These are phyloP conservation scores for Solidago caesia DNA, from an alignment of 129 eudicot species.

Conservation along the genomic window DNA sequence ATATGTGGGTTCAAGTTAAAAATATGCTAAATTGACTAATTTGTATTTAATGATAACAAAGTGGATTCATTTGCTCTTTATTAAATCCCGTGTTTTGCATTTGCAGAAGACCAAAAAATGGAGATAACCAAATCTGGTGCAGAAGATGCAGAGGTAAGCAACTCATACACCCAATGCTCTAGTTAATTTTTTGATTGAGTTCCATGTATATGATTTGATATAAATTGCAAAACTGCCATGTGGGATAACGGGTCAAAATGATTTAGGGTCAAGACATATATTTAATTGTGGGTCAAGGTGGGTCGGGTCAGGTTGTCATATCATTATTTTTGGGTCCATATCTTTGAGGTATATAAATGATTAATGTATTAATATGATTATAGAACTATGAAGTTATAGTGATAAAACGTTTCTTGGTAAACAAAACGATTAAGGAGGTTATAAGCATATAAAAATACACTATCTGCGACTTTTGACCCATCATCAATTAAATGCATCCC, in stretches of 20 bases:
- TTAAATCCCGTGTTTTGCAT: constrained; percentile 12
- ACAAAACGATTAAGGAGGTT: not conserved
- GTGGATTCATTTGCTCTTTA: not conserved
- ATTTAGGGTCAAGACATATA: not conserved
- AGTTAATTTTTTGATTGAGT: not conserved
- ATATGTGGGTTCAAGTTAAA: not conserved
- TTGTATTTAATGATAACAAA: not conserved
- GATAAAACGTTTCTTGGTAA: not conserved
- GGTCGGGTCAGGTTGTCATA: not conserved
- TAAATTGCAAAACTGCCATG: not conserved
- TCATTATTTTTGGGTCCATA: not conserved
- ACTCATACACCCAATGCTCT: not conserved
- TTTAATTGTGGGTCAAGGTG: not conserved
- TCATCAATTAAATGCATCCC: not conserved
- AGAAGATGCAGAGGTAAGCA: constrained; percentile 39
- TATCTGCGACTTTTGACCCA: not conserved
- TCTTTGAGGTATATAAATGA: constrained; percentile 1
- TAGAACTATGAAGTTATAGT: not conserved
- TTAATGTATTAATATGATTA: not conserved
- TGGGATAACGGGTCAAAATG: not conserved
- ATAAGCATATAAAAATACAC: not conserved
- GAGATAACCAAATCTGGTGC: constrained; percentile 39
- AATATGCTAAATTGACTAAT: not conserved
- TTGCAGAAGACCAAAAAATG: constrained; percentile 52
- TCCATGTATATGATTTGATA: not conserved